phyloP scores from a whole-genome alignment of 441 rosid genomes.

The Viola pubescens region DNA sequence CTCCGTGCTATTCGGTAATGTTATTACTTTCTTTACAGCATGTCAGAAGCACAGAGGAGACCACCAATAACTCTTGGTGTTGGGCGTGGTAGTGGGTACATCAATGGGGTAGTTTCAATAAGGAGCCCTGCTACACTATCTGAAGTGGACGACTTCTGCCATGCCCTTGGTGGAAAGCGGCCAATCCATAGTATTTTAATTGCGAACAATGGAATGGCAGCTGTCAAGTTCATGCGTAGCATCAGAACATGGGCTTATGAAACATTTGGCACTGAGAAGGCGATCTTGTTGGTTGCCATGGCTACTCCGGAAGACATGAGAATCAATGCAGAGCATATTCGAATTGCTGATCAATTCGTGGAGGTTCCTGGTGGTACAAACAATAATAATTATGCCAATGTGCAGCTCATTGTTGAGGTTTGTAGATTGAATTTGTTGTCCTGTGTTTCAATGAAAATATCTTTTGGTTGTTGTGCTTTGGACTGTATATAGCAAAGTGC shows the following conservation, averaged over 20 bases:
- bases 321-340: conserved; percentile 97
- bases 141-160: conserved; percentile 76
- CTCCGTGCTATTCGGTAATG: neutral
- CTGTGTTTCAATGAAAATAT: no score
- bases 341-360: conserved; percentile 99
- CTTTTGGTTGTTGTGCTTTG: no score
- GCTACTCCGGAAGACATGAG: conserved; percentile 99
- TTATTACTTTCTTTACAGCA: conserved; percentile 38
- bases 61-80: conserved; percentile 31
- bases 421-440: conserved; percentile 10
- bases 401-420: conserved; percentile 98
- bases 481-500: no score
- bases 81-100: conserved; percentile 46
- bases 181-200: conserved; percentile 90
- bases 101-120: conserved; percentile 44
- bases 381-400: conserved; percentile 98
- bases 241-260: conserved; percentile 97
- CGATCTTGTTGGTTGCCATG: conserved; percentile 95
- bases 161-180: conserved; percentile 74
- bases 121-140: conserved; percentile 56
- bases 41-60: conserved; percentile 54
- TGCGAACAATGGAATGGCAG: conserved; percentile 99
- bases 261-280: conserved; percentile 95
- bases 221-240: conserved; percentile 97
- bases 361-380: conserved; percentile 99